phyloP scores from a whole-genome alignment of 305 asterid species.

The Fraxinus floribunda region DNA sequence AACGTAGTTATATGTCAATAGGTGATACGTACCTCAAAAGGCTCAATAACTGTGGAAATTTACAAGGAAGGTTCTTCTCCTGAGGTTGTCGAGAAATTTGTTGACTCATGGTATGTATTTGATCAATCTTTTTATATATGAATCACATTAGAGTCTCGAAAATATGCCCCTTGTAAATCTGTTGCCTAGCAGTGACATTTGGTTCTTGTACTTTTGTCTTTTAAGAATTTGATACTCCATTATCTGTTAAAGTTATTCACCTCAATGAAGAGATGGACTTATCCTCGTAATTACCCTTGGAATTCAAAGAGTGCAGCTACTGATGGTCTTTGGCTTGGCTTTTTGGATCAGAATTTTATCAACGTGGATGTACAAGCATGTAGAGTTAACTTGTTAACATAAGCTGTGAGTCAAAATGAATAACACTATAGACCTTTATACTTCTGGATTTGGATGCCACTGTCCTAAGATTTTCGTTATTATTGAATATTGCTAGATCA shows the following conservation, averaged over 20 bases:
- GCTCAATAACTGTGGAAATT: conserved; percentile 73
- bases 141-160: conserved; percentile 14
- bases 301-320: neutral
- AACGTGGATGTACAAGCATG: neutral
- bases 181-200: neutral
- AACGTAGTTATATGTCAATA: conserved; percentile 27
- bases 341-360: neutral
- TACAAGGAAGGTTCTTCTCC: conserved; percentile 88
- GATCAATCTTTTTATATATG: conserved; percentile 8
- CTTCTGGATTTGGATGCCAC: neutral
- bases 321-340: neutral
- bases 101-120: conserved; percentile 57
- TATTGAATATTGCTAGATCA: neutral
- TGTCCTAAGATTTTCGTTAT: neutral
- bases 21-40: conserved; percentile 81
- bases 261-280: neutral
- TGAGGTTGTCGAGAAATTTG: conserved; percentile 64
- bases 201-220: neutral
- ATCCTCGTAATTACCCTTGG: neutral
- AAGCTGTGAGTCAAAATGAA: neutral
- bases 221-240: neutral
- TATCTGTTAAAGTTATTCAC: conserved; percentile 8
- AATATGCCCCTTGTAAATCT: neutral
- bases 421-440: neutral
- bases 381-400: neutral